phyloP scores from a whole-genome alignment of 2,329 filamentous ascomycete species.

The Chaetomium globosum region DNA sequence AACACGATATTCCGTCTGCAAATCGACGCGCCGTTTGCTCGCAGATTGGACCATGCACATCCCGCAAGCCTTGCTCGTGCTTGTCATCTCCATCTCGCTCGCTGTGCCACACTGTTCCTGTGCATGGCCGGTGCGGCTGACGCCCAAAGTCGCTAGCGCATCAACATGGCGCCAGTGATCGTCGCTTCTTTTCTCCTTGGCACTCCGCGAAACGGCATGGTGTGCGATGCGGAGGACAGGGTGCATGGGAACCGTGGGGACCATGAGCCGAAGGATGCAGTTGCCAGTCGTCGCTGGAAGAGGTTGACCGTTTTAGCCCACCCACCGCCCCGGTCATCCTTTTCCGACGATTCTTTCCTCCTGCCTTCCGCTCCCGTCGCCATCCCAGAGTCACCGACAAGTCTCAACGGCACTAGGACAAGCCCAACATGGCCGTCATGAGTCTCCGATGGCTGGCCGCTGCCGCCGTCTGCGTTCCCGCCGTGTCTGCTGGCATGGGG shows the following conservation, averaged over 20 bases:
- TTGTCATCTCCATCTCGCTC: background rate
- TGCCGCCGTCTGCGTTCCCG: slow-evolving; percentile 26
- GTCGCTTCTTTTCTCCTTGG: slow-evolving; percentile 14
- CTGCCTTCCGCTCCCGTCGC: slow-evolving; percentile 4
- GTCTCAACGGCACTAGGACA: slow-evolving; percentile 1
- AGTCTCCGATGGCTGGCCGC: slow-evolving; percentile 27
- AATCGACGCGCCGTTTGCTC: background rate
- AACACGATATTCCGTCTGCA: background rate
- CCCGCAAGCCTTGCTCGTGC: background rate
- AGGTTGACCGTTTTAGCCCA: slow-evolving; percentile 5
- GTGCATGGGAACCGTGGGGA: background rate
- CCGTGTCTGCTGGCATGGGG: slow-evolving; percentile 23
- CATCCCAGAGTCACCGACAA: slow-evolving; percentile 1
- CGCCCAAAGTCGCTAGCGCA: slow-evolving; percentile 34
- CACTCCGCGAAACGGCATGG: slow-evolving; percentile 21
- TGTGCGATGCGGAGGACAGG: background rate
- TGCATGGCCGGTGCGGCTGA: slow-evolving; percentile 20
- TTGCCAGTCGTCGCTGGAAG: background rate
- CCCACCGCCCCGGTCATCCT: background rate
- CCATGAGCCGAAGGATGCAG: background rate
- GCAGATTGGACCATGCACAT: background rate
- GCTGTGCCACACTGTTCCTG: slow-evolving; percentile 5
- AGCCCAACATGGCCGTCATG: slow-evolving; percentile 21
- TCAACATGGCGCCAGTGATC: slow-evolving; percentile 14
- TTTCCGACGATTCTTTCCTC: background rate